Percentiles rank a stretch among this genome's conserved stretches.
These are phyloP conservation scores for Dianthus caryophyllus DNA, from an alignment of 148 eudicot species.

Conservation along the genomic window DNA sequence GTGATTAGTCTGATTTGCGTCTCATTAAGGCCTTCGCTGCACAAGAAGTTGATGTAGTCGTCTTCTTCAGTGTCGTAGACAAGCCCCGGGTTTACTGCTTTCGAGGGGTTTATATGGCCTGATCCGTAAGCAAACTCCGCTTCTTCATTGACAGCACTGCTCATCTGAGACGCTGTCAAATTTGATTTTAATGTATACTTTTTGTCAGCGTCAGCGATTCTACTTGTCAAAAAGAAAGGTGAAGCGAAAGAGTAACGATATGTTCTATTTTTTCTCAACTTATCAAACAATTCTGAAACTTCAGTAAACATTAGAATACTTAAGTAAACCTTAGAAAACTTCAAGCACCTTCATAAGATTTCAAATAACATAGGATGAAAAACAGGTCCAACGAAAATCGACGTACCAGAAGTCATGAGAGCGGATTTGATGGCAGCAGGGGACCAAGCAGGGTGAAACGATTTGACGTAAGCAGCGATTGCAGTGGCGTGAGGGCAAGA, in stretches of 20 bases:
- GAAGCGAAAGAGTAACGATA: too few species aligned
- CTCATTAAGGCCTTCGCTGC: conserved; percentile 26
- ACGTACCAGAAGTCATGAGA: conserved; percentile 38
- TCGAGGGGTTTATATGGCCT: conserved; percentile 31
- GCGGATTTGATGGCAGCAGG: conserved; percentile 33
- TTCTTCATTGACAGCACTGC: conserved; percentile 10
- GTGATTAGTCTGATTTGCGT: conserved; percentile 15
- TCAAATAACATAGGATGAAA: too few species aligned
- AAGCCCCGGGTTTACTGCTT: conserved; percentile 31
- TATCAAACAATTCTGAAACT: too few species aligned
- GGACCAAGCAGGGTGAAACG: conserved; percentile 31
- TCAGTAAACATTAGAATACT: too few species aligned
- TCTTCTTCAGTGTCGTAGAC: conserved; percentile 25
- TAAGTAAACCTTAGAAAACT: too few species aligned
- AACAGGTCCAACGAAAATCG: too few species aligned
- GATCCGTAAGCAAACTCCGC: conserved; percentile 36
- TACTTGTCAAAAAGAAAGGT: too few species aligned
- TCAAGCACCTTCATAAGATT: too few species aligned
- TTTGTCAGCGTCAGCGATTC: too few species aligned
- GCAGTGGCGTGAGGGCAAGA: conserved; percentile 40
- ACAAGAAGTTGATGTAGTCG: conserved; percentile 35
- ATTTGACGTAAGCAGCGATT: conserved; percentile 31
- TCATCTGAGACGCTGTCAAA: conserved; percentile 30
- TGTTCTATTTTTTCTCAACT: too few species aligned
- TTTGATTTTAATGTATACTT: too few species aligned